A percentile compares a stretch with the other conserved stretches of the same genome.
Evolutionary conservation across 768 basidiomycete genomes (phyloP).

Genomic region (Cystofilobasidium bisporidii): DNA sequence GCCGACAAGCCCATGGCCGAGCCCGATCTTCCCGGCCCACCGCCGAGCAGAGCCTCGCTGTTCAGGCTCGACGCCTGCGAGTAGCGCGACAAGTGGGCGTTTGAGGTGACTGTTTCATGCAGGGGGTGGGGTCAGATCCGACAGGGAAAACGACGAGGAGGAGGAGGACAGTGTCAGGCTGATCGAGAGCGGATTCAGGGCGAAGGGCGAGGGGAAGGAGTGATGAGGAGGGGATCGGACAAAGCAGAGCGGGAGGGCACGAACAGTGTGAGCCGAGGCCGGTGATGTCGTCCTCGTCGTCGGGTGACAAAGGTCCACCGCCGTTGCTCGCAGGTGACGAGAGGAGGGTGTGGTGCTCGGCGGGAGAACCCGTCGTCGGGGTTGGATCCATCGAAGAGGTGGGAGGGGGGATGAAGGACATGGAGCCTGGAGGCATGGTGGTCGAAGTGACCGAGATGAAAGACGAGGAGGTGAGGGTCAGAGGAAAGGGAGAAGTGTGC

Average conservation of each 20-base stretch:
- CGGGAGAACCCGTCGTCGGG: neutral
- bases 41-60: neutral
- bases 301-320: neutral
- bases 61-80: constrained; percentile 12
- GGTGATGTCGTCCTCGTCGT: constrained; percentile 21
- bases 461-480: neutral
- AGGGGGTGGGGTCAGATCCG: neutral
- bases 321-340: neutral
- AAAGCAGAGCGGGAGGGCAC: neutral
- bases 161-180: too few relatives aligned
- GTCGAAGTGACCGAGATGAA: neutral
- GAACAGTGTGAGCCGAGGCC: constrained; percentile 20
- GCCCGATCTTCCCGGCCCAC: neutral
- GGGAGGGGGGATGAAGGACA: constrained; percentile 14
- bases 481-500: too few relatives aligned
- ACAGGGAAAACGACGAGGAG: too few relatives aligned
- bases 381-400: constrained; percentile 29
- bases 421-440: neutral
- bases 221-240: neutral
- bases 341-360: neutral
- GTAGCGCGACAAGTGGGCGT: constrained; percentile 13
- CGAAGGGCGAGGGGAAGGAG: neutral
- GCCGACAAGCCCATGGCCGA: neutral
- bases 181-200: too few relatives aligned
- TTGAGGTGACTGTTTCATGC: neutral